Conservation (phyloP, 192 early-diverging fungal genomes). For the Coemansia sp. region DNA sequence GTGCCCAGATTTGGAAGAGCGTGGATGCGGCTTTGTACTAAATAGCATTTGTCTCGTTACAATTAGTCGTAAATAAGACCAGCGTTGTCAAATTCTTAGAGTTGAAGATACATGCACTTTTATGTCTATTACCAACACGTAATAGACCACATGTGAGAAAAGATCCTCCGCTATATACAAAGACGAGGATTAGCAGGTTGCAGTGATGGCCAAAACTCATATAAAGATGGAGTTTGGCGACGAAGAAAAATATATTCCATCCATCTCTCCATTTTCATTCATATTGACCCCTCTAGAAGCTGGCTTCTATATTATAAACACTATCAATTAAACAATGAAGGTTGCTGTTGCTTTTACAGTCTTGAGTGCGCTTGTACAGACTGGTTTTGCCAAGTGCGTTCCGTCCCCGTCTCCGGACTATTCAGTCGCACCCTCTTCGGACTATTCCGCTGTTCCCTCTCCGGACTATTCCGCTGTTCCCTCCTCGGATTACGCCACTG, state of each 20-base stretch:
- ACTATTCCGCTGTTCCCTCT: neutral
- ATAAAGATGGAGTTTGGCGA: neutral
- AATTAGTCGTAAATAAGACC: too few relatives aligned
- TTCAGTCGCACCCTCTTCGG: neutral
- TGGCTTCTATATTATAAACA: neutral
- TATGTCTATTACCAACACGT: too few relatives aligned
- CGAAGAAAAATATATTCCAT: neutral
- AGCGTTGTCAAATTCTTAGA: too few relatives aligned
- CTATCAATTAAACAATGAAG: conserved; percentile 24
- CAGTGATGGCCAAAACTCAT: neutral
- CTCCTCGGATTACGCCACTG: neutral
- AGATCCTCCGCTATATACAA: neutral
- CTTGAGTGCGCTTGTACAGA: conserved; percentile 15
- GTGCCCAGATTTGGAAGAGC: conserved; percentile 26
- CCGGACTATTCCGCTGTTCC: neutral
- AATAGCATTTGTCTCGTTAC: neutral
- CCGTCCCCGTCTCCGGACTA: neutral
- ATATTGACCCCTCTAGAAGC: neutral
- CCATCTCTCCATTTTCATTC: neutral
- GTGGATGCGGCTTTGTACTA: conserved; percentile 14
- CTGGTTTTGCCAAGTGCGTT: conserved; percentile 28
- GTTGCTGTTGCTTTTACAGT: conserved; percentile 7
- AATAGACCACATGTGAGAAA: too few relatives aligned
- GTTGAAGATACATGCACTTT: too few relatives aligned
- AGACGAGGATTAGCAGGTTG: neutral